Percentiles rank a stretch among this genome's conserved stretches.
phyloP scores from a whole-genome alignment of 2,329 filamentous ascomycete species.

The Stagonosporopsis rhizophila region DNA sequence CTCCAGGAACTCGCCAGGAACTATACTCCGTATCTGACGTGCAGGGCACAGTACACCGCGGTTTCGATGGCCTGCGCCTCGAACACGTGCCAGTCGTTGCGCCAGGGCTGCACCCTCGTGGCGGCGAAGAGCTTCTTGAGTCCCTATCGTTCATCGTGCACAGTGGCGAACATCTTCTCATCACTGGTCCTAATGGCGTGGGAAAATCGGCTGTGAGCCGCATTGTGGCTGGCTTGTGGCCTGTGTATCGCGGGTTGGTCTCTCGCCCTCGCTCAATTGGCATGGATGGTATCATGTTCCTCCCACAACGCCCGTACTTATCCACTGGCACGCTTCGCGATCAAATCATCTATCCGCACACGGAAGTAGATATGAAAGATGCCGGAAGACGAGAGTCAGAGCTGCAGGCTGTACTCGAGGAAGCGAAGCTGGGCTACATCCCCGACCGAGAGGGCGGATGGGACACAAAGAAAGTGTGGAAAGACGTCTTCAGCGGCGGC shows the following conservation, averaged over 20 bases:
- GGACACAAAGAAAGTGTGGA: constrained; percentile 98
- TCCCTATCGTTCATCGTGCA: constrained; percentile 88
- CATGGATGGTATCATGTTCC: constrained; percentile 95
- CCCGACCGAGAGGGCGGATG: constrained; percentile 92
- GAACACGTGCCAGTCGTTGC: constrained; percentile 94
- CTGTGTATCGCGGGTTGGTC: constrained; percentile 90
- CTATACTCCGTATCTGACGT: constrained; percentile 89
- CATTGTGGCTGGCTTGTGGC: constrained; percentile 92
- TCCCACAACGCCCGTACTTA: constrained; percentile 92
- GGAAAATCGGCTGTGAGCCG: constrained; percentile 90
- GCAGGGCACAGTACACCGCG: constrained; percentile 91
- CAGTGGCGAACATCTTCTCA: constrained; percentile 89
- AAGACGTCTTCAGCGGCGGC: constrained; percentile 94
- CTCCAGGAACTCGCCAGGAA: constrained; percentile 72
- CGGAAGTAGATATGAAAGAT: constrained; percentile 90
- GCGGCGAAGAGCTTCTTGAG: constrained; percentile 90
- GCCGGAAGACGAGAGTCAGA: constrained; percentile 79
- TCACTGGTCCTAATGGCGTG: constrained; percentile 93
- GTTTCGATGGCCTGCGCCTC: constrained; percentile 91
- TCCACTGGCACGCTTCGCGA: constrained; percentile 92
- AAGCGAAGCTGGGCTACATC: constrained; percentile 85
- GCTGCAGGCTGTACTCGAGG: constrained; percentile 78
- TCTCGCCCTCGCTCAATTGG: constrained; percentile 82
- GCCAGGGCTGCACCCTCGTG: constrained; percentile 84
- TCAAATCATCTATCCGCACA: constrained; percentile 97